Evolutionary conservation across 331 rosid species (phyloP), one percentile per base, ranked within the genome.

Genomic region (Acacia concinna): DNA sequence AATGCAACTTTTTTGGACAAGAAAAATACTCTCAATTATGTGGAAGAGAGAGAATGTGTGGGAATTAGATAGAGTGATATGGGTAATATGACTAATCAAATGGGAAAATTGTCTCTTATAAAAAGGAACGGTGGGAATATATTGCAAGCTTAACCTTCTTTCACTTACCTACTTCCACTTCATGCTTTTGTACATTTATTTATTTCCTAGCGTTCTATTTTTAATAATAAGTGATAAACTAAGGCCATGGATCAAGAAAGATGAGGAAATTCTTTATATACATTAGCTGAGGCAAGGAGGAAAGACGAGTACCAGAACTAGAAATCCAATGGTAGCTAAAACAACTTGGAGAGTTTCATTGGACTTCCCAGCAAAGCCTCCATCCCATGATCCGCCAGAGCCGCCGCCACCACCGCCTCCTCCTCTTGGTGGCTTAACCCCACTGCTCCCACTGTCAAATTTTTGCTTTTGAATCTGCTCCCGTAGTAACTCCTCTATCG

Each of bases 391-490:
- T 73, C 87, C 97, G 71, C 87, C 90, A 40, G 86, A 12, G 60
- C 69, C 86, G 51, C 68, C 80, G n/a, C 82, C 75, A 1, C 91
- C 37, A 0, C 89, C 86, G 1, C 87, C 87, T 27, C 89, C 86
- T 1, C 87, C 87, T 27, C 82, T 77, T 14, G 92, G 91, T 54
- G 91, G 87, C 76, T 56, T 75, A 5, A 59, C 79, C 6, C 89
- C 90, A 27, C 86, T 30, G 1, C 88, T 85, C 40, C 87, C 89
- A 69, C 78, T 85, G 63, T 82, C 89, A 71, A 13, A 84, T 59
- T 88, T 91, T 20, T 87, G 88, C 79, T 93, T 90, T 78, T 85
- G 89, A 79, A 93, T 85, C 89, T 90, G 97, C 63, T 86, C 74
- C 67, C 87, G 85, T 71, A 95, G 68, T n/a, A 86, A 70, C 75